phyloP scores from a whole-genome alignment of 2,329 filamentous ascomycete genomes.

The Torrubiella hemipterigena region DNA sequence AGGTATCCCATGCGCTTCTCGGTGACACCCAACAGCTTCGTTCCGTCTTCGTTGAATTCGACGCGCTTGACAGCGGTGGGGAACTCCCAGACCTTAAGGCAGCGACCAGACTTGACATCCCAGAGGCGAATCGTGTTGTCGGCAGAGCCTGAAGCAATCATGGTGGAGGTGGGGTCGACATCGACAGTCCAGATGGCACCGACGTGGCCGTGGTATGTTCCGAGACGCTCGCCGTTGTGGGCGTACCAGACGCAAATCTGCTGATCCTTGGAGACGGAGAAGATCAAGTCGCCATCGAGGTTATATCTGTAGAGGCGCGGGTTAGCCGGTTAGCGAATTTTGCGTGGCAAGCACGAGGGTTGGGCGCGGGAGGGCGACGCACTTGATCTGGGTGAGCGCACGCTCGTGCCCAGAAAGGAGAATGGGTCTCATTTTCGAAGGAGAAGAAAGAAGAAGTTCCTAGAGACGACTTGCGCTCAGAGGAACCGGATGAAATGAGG shows the following conservation, averaged over 20 bases:
- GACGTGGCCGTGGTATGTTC: conserved; percentile 92
- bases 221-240: conserved; percentile 94
- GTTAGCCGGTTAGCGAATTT: conserved; percentile 8
- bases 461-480: conserved; percentile 4
- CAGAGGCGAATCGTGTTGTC: conserved; percentile 97
- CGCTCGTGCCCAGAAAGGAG: conserved; percentile 93
- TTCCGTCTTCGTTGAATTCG: conserved; percentile 93
- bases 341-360: conserved; percentile 2
- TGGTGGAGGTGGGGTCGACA: conserved; percentile 79
- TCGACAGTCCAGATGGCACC: conserved; percentile 99
- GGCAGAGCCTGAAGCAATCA: conserved; percentile 90
- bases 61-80: conserved; percentile 94
- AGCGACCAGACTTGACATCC: conserved; percentile 87
- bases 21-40: conserved; percentile 81
- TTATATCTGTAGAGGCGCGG: conserved; percentile 53
- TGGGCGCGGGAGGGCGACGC: conserved; percentile 18
- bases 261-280: conserved; percentile 93
- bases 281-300: conserved; percentile 90
- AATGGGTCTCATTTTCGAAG: conserved; percentile 78
- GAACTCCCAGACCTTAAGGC: conserved; percentile 97
- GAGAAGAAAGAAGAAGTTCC: conserved; percentile 1
- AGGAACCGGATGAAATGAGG: conserved; percentile 1
- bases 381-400: conserved; percentile 90
- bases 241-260: conserved; percentile 94
- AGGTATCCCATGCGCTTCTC: conserved; percentile 98